A percentile compares a stretch with the other conserved stretches of the same genome.
phyloP scores from a whole-genome alignment of 2,329 filamentous ascomycete species.

The Raffaelea deltoideospora region DNA sequence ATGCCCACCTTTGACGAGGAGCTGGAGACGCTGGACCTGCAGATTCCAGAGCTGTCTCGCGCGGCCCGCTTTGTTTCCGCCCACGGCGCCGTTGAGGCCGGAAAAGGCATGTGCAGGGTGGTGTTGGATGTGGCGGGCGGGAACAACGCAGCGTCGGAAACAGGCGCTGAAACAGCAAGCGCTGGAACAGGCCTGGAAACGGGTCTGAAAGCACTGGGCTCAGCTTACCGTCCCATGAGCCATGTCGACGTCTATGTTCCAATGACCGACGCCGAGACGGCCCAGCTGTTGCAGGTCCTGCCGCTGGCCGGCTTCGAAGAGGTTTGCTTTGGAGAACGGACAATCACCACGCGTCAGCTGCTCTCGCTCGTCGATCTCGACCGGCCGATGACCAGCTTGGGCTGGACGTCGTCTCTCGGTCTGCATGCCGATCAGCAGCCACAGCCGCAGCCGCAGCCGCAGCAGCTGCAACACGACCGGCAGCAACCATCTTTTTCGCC shows the following conservation, averaged over 20 bases:
- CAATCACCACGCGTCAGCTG: neutral
- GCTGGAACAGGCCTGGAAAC: too few relatives aligned
- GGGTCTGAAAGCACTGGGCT: too few relatives aligned
- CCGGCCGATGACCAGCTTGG: neutral
- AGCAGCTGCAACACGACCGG: too few relatives aligned
- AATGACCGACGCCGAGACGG: neutral
- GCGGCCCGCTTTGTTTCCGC: neutral
- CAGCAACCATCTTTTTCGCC: too few relatives aligned
- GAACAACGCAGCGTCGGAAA: too few relatives aligned
- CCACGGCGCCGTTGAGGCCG: neutral
- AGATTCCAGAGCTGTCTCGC: neutral
- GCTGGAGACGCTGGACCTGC: neutral
- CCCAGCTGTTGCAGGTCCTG: neutral
- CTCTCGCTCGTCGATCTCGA: constrained; percentile 1
- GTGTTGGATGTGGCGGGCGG: neutral
- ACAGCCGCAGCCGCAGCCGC: neutral
- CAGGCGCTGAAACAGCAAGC: neutral
- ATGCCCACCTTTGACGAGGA: too few relatives aligned
- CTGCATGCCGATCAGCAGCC: neutral
- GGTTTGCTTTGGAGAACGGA: neutral
- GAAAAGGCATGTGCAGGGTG: neutral
- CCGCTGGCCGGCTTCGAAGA: neutral
- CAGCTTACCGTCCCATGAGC: neutral
- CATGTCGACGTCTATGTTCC: constrained; percentile 1
- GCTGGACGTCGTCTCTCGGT: neutral